These are phyloP conservation scores for Trematosphaeria pertusa DNA, from an alignment of 2,329 filamentous ascomycete species.

Conservation along the genomic window DNA sequence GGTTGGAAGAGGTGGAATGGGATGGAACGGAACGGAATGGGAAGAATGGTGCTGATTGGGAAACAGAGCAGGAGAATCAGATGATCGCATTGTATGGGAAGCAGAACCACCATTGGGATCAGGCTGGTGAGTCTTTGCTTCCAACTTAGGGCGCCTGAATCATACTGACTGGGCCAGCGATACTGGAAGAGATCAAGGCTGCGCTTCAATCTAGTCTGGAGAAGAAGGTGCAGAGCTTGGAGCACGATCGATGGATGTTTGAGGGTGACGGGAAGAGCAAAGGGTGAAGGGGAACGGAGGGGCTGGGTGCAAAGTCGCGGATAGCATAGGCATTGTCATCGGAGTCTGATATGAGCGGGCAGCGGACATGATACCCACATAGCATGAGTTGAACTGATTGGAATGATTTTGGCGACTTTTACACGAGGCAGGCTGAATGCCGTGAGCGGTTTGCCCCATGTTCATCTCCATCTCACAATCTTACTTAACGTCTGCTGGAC, in stretches of 20 bases:
- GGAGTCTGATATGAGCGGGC: neutral
- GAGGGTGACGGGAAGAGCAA: constrained; percentile 62
- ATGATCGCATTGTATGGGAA: constrained; percentile 43
- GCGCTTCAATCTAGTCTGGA: constrained; percentile 69
- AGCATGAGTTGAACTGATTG: neutral
- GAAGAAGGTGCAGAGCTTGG: constrained; percentile 74
- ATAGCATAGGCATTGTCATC: too few species aligned
- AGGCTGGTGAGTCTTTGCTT: constrained; percentile 15
- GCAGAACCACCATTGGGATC: constrained; percentile 39
- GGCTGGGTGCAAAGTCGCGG: too few species aligned
- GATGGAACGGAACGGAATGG: neutral
- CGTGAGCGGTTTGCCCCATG: too few species aligned
- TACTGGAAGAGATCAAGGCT: constrained; percentile 52
- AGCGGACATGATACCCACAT: constrained; percentile 12
- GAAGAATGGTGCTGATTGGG: constrained; percentile 5
- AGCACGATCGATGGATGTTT: constrained; percentile 93
- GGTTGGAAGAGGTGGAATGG: neutral
- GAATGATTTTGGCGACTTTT: too few species aligned
- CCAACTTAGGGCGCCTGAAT: neutral
- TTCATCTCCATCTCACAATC: too few species aligned
- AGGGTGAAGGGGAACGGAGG: too few species aligned
- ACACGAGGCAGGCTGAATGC: too few species aligned
- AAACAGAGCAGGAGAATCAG: constrained; percentile 41
- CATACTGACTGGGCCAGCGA: constrained; percentile 7
- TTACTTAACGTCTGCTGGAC: too few species aligned